Conservation (phyloP, 768 basidiomycete genomes). For the Lactifluus volemus region DNA sequence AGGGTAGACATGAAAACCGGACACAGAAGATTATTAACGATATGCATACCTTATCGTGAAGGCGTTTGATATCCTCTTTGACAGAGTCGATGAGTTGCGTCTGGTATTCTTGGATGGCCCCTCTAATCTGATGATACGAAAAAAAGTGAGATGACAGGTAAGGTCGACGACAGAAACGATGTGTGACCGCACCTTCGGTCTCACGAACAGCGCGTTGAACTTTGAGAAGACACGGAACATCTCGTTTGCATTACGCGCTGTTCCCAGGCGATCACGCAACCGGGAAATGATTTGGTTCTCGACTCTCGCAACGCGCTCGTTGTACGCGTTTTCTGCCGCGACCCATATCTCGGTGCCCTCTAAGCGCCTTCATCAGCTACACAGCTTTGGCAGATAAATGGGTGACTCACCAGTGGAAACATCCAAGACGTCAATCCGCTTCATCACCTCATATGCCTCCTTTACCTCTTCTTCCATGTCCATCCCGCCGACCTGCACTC, state of each 20-base stretch:
- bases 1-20: not conserved
- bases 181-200: constrained; percentile 68
- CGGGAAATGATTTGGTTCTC: constrained; percentile 98
- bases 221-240: constrained; percentile 99
- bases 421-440: constrained; percentile 92
- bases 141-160: not conserved
- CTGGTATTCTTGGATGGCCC: constrained; percentile 98
- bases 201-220: constrained; percentile 93
- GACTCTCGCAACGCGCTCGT: constrained; percentile 92
- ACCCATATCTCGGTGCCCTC: constrained; percentile 99
- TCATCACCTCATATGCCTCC: constrained; percentile 94
- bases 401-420: constrained; percentile 69
- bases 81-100: constrained; percentile 98
- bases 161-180: not conserved
- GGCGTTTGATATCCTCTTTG: constrained; percentile 92
- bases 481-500: constrained; percentile 78
- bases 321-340: constrained; percentile 94
- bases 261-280: constrained; percentile 84
- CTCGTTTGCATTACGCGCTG: constrained; percentile 95
- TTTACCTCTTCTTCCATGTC: constrained; percentile 98
- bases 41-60: constrained; percentile 74
- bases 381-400: too few relatives aligned
- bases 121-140: constrained; percentile 58
- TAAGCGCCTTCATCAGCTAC: constrained; percentile 25
- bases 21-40: not conserved